Evolutionary conservation across 202 grass and related monocot species (phyloP).

Genomic region (Setaria italica): DNA sequence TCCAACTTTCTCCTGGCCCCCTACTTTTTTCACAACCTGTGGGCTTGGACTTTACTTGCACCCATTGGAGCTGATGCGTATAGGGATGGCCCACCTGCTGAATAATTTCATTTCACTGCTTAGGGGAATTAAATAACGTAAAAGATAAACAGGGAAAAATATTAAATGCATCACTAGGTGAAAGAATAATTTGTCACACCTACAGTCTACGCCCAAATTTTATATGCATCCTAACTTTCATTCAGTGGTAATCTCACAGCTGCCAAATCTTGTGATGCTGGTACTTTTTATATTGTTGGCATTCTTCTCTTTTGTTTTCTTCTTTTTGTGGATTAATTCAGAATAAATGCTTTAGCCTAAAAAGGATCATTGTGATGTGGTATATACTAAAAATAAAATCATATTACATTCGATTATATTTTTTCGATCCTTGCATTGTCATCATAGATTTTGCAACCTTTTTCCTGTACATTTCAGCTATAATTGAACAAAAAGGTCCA

Average conservation of each 20-base stretch:
- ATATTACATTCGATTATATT: neutral
- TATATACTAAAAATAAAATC: neutral
- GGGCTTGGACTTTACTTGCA: constrained; percentile 33
- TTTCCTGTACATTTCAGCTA: constrained; percentile 3
- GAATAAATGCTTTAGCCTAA: neutral
- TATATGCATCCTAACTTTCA: constrained; percentile 16
- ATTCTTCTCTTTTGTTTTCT: neutral
- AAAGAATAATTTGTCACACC: constrained; percentile 45
- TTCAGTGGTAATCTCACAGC: constrained; percentile 19
- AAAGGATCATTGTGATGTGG: neutral
- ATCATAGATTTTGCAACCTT: constrained; percentile 24
- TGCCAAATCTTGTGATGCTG: neutral
- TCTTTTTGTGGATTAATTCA: neutral
- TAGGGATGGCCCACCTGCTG: neutral
- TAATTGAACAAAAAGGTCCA: neutral
- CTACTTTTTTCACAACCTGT: constrained; percentile 44
- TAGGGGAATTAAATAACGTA: neutral
- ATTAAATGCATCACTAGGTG: constrained; percentile 18
- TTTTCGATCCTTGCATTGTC: neutral
- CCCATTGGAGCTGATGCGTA: neutral
- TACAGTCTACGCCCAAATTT: constrained; percentile 18
- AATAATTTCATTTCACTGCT: constrained; percentile 4
- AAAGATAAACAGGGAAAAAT: neutral
- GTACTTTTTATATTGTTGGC: neutral
- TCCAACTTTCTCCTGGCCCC: constrained; percentile 55